Base-by-base conservation (phyloP, 129 eudicot genomes). In the Helichrysum umbraculigerum region DNA sequence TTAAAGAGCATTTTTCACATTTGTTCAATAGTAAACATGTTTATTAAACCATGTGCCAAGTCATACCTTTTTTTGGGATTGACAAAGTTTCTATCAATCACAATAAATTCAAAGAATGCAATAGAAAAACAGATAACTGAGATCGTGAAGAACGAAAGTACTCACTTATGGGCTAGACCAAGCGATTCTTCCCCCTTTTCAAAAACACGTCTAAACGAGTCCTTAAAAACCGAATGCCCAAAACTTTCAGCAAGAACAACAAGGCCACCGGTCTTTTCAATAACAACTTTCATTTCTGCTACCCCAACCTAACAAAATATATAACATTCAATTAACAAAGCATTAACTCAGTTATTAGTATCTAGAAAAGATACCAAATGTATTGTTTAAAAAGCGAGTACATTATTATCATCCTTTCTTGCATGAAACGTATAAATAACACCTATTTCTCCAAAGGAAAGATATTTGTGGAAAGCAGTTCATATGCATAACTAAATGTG, bases 221-320 rank as follows among this genome's bases (percentile, higher is more conserved):
- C 93, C 81, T 93, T 93, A 54, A 93, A 93, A 66, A 93, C 97
- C n/a, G 98, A 87, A 83, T 93, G 97, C 33, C 98, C 98, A 87
- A 93, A 93, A 81, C 98, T 93, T 83, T 93, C 98, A 59, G 98
- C 79, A 19, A 88, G 80, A 77, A 88, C 96, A 77, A 91, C 97
- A 74, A 90, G 97, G 77, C 98, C 98, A 50, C 98, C 98, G 35
- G 98, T 90, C 81, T 76, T 91, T 81, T 93, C 98, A 57, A 91
- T 91, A 70, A 85, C 90, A 69, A 91, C 93, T 87, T 93, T 93
- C 98, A 93, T 93, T 88, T 93, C 98, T 64, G 98, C 98, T 84
- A 93, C 96, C 67, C 98, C 98, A 79, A 93, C 98, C 98, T 93
- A 83, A 65, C 65, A 54, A 59, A 34, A 33, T 37, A 86, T 15